Conservation (phyloP, 306 rosid species). For the Malus fusca region DNA sequence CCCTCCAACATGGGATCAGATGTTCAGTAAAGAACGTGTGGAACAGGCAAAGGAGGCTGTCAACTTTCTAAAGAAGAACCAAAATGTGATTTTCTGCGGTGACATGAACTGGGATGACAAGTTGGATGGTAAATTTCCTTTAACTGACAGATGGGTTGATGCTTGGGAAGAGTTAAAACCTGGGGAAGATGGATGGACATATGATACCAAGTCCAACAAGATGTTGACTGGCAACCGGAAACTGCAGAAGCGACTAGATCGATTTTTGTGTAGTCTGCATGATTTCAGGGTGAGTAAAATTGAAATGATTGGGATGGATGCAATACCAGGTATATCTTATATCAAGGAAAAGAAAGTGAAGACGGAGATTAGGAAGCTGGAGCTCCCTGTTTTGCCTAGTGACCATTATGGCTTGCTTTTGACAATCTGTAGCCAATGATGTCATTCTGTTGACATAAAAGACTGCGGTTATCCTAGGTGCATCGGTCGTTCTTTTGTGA, state of each 20-base stretch:
- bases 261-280: constrained; percentile 53
- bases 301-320: constrained; percentile 79
- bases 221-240: constrained; percentile 70
- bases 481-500: background rate
- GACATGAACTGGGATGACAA: constrained; percentile 99
- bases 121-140: constrained; percentile 71
- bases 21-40: constrained; percentile 88
- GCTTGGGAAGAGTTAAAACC: constrained; percentile 66
- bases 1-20: constrained; percentile 91
- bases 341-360: constrained; percentile 72
- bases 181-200: constrained; percentile 75
- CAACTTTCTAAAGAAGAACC: constrained; percentile 44
- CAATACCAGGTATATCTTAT: constrained; percentile 48
- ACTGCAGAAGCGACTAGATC: constrained; percentile 69
- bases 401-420: constrained; percentile 88
- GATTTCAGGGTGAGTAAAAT: constrained; percentile 53
- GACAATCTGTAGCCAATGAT: constrained; percentile 41
- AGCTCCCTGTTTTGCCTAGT: constrained; percentile 86
- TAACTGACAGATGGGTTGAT: constrained; percentile 65
- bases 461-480: background rate
- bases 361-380: constrained; percentile 53
- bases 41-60: constrained; percentile 70
- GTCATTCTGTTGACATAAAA: background rate
- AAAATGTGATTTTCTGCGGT: constrained; percentile 75
- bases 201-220: constrained; percentile 85